These are phyloP conservation scores for Apiosordaria backusii DNA, from an alignment of 495 filamentous ascomycete species.

Conservation along the genomic window DNA sequence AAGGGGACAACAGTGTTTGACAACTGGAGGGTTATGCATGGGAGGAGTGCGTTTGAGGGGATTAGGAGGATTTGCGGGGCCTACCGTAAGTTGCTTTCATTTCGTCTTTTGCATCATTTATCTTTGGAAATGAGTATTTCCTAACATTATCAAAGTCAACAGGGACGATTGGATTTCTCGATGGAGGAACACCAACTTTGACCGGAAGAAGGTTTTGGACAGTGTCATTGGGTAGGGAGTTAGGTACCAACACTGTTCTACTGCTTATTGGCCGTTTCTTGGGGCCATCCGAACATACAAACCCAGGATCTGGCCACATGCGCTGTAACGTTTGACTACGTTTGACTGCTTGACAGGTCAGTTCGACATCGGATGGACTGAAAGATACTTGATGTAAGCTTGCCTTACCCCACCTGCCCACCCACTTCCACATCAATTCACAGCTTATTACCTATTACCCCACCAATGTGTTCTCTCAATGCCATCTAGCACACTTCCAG, in stretches of 20 bases:
- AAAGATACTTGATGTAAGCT: neutral
- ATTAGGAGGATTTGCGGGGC: conserved; percentile 84
- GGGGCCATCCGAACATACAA: neutral
- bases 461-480: neutral
- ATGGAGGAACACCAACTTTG: conserved; percentile 66
- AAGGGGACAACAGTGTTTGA: conserved; percentile 66
- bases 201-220: conserved; percentile 51
- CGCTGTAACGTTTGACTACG: neutral
- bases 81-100: conserved; percentile 58
- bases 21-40: conserved; percentile 93
- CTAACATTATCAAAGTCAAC: conserved; percentile 56
- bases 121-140: conserved; percentile 12
- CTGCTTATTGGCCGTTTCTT: too few relatives aligned
- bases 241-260: neutral
- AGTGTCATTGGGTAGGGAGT: conserved; percentile 33
- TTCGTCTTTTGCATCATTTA: neutral
- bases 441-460: neutral
- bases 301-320: neutral
- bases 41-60: conserved; percentile 73
- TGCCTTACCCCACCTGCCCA: neutral
- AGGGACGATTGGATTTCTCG: conserved; percentile 82
- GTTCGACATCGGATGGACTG: neutral
- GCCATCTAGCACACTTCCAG: neutral
- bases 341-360: neutral
- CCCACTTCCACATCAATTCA: neutral